Conservation (phyloP, 768 basidiomycete genomes). For the Rhodosporidiobolus sp. region DNA sequence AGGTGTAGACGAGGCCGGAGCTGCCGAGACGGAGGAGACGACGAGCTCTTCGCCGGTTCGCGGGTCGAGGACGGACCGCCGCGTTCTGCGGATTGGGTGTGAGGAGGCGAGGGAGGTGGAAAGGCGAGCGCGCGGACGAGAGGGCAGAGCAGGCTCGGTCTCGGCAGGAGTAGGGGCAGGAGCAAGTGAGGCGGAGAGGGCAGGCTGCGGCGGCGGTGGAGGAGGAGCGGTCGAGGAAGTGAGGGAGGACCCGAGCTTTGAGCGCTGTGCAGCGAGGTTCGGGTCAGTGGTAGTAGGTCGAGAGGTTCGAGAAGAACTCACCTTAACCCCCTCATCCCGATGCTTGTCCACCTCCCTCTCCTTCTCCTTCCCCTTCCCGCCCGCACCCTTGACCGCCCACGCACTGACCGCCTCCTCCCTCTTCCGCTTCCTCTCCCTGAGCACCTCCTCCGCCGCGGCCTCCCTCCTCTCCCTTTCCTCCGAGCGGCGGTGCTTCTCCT, state of each 20-base stretch:
- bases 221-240: not conserved
- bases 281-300: not conserved
- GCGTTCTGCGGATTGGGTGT: not conserved
- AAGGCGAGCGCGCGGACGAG: not conserved
- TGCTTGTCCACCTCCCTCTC: not conserved
- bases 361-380: not conserved
- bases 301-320: not conserved
- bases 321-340: not conserved
- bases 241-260: not conserved
- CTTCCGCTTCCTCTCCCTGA: conserved; percentile 13
- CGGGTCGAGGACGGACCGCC: not conserved
- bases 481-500: conserved; percentile 2
- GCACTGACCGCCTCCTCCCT: conserved; percentile 1
- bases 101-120: not conserved
- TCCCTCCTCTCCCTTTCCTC: conserved; percentile 22
- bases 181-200: not conserved
- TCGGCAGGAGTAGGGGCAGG: not conserved
- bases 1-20: too few relatives aligned
- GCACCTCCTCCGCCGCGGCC: not conserved
- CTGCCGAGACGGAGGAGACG: not conserved
- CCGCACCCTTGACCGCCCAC: not conserved
- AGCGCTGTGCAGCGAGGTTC: not conserved
- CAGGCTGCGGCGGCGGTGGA: not conserved
- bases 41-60: not conserved
- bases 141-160: too few relatives aligned